A percentile compares a stretch with the other conserved stretches of the same genome.
Conservation (phyloP, 352 stramenopile genomes). For the Thalassiosira oceanica region DNA sequence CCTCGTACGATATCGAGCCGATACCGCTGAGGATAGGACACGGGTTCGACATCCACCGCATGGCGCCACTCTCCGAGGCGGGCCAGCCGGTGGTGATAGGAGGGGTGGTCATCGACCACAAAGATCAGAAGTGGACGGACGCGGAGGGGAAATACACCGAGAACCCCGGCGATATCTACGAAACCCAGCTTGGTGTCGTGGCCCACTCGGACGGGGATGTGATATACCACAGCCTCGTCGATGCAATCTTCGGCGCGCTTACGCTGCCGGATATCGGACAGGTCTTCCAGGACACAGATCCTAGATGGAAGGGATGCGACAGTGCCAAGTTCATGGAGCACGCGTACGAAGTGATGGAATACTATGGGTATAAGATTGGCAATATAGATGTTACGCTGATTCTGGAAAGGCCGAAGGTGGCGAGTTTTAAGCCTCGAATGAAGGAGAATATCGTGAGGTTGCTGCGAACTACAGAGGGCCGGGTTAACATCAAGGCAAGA, state of each 20-base stretch:
- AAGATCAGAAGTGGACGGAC: constrained; percentile 78
- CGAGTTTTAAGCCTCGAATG: constrained; percentile 82
- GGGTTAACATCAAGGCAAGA: constrained; percentile 86
- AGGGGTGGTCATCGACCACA: constrained; percentile 79
- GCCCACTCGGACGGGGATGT: constrained; percentile 86
- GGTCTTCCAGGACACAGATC: constrained; percentile 86
- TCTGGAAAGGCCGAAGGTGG: constrained; percentile 82
- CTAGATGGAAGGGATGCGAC: constrained; percentile 82
- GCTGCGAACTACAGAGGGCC: constrained; percentile 71
- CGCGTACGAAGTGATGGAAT: constrained; percentile 79
- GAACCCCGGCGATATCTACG: constrained; percentile 56
- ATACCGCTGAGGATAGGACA: constrained; percentile 81
- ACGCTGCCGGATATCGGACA: constrained; percentile 81
- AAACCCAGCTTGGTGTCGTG: constrained; percentile 79
- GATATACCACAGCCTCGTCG: constrained; percentile 84
- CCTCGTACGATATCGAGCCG: constrained; percentile 72
- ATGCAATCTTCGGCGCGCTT: constrained; percentile 84
- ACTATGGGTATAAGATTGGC: constrained; percentile 82
- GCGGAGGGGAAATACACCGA: constrained; percentile 74
- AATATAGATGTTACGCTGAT: constrained; percentile 87
- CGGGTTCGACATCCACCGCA: constrained; percentile 86
- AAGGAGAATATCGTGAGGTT: constrained; percentile 84
- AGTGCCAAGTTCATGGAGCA: constrained; percentile 86
- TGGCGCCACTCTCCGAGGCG: constrained; percentile 74
- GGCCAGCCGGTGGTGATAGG: constrained; percentile 83